Conservation (phyloP, 2,329 filamentous ascomycete genomes). For the Aspergillus brunneoviolaceus region DNA sequence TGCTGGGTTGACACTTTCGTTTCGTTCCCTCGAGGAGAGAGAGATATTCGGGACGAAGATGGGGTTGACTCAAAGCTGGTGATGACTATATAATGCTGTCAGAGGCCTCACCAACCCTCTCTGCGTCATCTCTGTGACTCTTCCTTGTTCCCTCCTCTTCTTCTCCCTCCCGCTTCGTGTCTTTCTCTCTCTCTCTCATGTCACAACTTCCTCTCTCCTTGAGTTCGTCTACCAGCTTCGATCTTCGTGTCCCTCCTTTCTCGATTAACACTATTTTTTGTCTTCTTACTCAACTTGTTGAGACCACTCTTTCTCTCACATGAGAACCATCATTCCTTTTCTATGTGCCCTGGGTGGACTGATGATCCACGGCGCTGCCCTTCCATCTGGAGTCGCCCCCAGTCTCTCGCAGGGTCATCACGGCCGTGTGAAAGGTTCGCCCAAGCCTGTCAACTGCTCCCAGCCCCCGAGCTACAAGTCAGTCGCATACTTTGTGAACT, state of each 20-base stretch:
- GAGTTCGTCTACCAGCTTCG: neutral
- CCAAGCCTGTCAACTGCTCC: neutral
- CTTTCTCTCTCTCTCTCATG: neutral
- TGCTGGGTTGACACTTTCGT: neutral
- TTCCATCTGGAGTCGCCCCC: neutral
- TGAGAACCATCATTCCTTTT: neutral
- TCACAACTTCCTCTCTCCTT: neutral
- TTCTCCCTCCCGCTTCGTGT: neutral
- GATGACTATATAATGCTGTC: neutral
- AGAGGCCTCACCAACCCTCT: neutral
- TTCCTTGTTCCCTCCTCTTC: neutral
- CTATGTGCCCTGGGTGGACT: neutral
- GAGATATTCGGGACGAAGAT: neutral
- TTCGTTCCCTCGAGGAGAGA: neutral
- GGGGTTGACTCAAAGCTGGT: neutral
- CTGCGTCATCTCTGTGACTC: neutral
- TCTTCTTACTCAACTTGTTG: no score
- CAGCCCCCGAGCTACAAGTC: conserved; percentile 20
- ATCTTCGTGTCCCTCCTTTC: neutral
- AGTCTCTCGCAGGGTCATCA: neutral
- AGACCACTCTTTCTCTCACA: neutral
- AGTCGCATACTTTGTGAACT: conserved; percentile 49
- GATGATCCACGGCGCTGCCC: neutral
- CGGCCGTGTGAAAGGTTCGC: neutral
- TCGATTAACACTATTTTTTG: neutral